Conservation (phyloP, 2,329 filamentous ascomycete genomes). For the Plenodomus biglobosus region DNA sequence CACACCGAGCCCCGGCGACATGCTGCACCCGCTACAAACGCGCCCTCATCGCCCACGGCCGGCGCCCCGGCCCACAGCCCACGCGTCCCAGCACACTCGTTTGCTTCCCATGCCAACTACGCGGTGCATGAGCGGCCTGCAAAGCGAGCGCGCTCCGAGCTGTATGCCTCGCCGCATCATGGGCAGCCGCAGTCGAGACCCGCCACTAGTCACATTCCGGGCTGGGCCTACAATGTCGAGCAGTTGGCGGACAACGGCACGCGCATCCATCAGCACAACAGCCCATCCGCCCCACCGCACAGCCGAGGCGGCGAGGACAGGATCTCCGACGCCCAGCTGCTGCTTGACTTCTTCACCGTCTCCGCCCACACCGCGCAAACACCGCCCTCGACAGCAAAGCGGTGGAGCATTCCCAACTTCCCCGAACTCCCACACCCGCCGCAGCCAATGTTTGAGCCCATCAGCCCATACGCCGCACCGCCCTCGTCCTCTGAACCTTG, state of each 20-base stretch:
- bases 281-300: slow-evolving; percentile 10
- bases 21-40: slow-evolving; percentile 19
- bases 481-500: slow-evolving; percentile 8
- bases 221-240: slow-evolving; percentile 45
- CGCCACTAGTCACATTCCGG: slow-evolving; percentile 50
- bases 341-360: slow-evolving; percentile 47
- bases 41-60: slow-evolving; percentile 23
- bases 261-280: slow-evolving; percentile 33
- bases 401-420: slow-evolving; percentile 30
- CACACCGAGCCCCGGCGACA: slow-evolving; percentile 27
- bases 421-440: slow-evolving; percentile 10
- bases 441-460: slow-evolving; percentile 9
- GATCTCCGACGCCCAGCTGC: slow-evolving; percentile 50
- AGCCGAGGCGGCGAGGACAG: slow-evolving; percentile 39
- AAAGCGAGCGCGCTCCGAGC: slow-evolving; percentile 63
- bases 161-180: slow-evolving; percentile 49
- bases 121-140: slow-evolving; percentile 52
- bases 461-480: slow-evolving; percentile 13
- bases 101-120: slow-evolving; percentile 12
- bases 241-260: slow-evolving; percentile 40
- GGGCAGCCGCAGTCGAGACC: slow-evolving; percentile 45
- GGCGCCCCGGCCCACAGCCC: slow-evolving; percentile 21
- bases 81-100: slow-evolving; percentile 27
- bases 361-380: slow-evolving; percentile 33
- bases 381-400: slow-evolving; percentile 31